phyloP scores from a whole-genome alignment of 306 rosid genomes.

The Rubus parviflorus region DNA sequence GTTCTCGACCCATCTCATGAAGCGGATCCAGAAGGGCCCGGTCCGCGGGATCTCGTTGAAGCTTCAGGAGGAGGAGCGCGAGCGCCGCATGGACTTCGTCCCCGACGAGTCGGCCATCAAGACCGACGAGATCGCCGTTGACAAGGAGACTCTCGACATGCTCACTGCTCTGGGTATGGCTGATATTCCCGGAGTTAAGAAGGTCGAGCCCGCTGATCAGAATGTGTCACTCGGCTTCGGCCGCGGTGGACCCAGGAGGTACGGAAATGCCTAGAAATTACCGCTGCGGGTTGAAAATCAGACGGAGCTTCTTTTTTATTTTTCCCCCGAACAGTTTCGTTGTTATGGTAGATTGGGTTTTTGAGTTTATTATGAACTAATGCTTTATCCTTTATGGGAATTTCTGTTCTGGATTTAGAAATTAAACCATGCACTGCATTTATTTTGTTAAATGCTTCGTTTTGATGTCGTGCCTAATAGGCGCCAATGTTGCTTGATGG shows the following conservation, averaged over 20 bases:
- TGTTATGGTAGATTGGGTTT: not conserved
- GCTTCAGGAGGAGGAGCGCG: slow-evolving; percentile 72
- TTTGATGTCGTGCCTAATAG: too few relatives aligned
- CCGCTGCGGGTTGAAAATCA: not conserved
- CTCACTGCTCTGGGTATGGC: slow-evolving; percentile 50
- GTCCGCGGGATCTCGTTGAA: slow-evolving; percentile 68
- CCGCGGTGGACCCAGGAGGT: slow-evolving; percentile 54
- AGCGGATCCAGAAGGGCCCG: slow-evolving; percentile 66
- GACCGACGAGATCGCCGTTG: slow-evolving; percentile 49
- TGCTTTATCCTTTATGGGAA: not conserved
- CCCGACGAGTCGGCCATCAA: slow-evolving; percentile 55
- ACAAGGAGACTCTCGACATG: slow-evolving; percentile 62
- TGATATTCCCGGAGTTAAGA: slow-evolving; percentile 45
- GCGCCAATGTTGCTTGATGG: not conserved
- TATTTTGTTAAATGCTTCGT: not conserved
- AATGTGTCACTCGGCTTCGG: slow-evolving; percentile 30
- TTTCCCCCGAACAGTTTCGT: not conserved
- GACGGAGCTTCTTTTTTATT: not conserved
- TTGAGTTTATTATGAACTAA: not conserved
- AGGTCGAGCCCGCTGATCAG: slow-evolving; percentile 40
- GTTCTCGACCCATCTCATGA: slow-evolving; percentile 69
- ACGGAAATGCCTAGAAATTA: not conserved
- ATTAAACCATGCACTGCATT: not conserved
- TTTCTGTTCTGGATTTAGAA: slow-evolving; percentile 1
- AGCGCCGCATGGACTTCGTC: slow-evolving; percentile 71